phyloP scores from a whole-genome alignment of 352 stramenopile genomes.

The Nothophytophthora sp. region DNA sequence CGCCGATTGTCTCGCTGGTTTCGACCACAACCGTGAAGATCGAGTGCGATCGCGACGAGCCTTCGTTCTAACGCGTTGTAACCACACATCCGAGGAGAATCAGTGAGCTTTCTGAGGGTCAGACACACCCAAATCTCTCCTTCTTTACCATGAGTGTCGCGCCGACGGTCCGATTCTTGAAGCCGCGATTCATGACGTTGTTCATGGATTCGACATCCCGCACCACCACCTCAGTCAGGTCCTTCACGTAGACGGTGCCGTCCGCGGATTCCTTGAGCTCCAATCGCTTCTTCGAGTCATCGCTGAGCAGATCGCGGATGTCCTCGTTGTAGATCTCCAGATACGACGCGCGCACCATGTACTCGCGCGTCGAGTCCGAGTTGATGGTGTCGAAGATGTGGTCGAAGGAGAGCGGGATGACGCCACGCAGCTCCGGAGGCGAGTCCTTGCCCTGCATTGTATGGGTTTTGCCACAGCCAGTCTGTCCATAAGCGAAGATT shows the following conservation, averaged over 20 bases:
- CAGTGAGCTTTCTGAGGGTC: neutral
- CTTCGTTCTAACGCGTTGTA: conserved; percentile 60
- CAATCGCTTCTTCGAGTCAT: conserved; percentile 82
- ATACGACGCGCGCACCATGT: conserved; percentile 90
- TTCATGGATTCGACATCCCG: conserved; percentile 78
- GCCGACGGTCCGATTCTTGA: conserved; percentile 84
- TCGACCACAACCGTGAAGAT: conserved; percentile 89
- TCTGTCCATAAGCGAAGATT: conserved; percentile 92
- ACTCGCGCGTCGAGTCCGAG: conserved; percentile 62
- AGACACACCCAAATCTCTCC: neutral
- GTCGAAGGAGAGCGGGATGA: conserved; percentile 86
- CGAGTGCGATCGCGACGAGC: conserved; percentile 80
- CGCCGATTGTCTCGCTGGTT: conserved; percentile 75
- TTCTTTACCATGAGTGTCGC: conserved; percentile 78
- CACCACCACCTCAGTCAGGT: conserved; percentile 86
- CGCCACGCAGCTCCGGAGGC: conserved; percentile 69
- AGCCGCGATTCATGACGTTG: conserved; percentile 75
- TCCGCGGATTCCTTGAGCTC: conserved; percentile 85
- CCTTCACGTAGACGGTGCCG: conserved; percentile 88
- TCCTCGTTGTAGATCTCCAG: conserved; percentile 97
- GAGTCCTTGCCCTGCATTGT: conserved; percentile 85
- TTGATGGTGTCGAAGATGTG: conserved; percentile 89
- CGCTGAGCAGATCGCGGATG: conserved; percentile 89
- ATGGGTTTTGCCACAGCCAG: conserved; percentile 84
- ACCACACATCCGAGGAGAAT: neutral